Percentiles rank a stretch among this genome's conserved stretches.
Conservation (phyloP, 306 rosid species). For the Spatholobus suberectus region DNA sequence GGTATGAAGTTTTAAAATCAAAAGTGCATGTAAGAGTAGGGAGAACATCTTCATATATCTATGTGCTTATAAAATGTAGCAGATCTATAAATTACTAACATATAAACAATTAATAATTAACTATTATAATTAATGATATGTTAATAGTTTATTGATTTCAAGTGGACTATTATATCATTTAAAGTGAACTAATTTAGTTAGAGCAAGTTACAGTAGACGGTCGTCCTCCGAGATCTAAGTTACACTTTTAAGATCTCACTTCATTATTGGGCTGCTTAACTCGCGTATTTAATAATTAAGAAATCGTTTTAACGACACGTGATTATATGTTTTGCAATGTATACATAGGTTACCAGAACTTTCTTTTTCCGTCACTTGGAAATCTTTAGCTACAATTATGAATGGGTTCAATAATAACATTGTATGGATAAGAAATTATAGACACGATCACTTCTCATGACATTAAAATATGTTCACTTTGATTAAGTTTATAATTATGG, state of each 20-base stretch:
- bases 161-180: not conserved
- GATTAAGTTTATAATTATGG: not conserved
- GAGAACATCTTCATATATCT: too few species aligned
- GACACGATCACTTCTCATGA: not conserved
- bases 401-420: not conserved
- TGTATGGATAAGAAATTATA: not conserved
- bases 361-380: not conserved
- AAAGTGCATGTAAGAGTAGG: too few species aligned
- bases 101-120: not conserved
- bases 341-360: not conserved
- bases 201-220: not conserved
- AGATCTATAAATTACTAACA: not conserved
- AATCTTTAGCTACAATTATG: not conserved
- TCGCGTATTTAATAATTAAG: not conserved
- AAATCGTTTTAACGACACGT: not conserved
- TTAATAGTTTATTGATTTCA: not conserved
- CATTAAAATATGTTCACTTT: not conserved
- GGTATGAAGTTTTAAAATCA: too few species aligned
- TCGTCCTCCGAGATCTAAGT: not conserved
- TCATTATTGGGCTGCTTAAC: not conserved
- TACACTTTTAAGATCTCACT: not conserved
- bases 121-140: not conserved
- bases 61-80: not conserved
- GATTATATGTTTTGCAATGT: not conserved
- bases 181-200: not conserved